phyloP scores from a whole-genome alignment of 495 filamentous ascomycete species.

The Hyaloscypha finlandica region DNA sequence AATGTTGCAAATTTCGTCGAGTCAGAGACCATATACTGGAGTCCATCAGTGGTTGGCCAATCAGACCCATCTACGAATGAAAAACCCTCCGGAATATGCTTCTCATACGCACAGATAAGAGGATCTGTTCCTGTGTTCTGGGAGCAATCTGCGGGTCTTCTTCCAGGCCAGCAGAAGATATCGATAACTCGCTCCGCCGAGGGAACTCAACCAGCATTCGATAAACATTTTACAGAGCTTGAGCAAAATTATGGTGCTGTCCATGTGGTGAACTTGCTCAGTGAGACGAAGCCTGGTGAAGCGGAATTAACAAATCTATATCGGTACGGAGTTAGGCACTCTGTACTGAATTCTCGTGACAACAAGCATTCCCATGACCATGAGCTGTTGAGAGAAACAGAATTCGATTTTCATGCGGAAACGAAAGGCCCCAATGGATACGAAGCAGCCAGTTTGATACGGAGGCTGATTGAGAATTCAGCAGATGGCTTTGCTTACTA shows the following conservation, averaged over 20 bases:
- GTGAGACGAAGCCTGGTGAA: constrained; percentile 81
- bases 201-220: constrained; percentile 92
- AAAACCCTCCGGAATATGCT: constrained; percentile 57
- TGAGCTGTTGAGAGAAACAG: constrained; percentile 72
- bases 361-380: constrained; percentile 55
- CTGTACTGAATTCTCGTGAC: constrained; percentile 57
- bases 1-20: constrained; percentile 91
- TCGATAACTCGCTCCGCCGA: constrained; percentile 84
- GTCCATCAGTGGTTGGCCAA: constrained; percentile 48
- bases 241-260: constrained; percentile 84
- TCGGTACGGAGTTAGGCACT: constrained; percentile 71
- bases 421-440: constrained; percentile 86
- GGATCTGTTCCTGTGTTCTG: constrained; percentile 96
- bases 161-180: constrained; percentile 95
- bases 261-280: constrained; percentile 90
- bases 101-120: constrained; percentile 91
- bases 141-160: constrained; percentile 86
- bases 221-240: constrained; percentile 86
- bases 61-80: constrained; percentile 22
- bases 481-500: constrained; percentile 89
- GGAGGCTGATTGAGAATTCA: constrained; percentile 68
- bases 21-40: constrained; percentile 71
- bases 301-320: constrained; percentile 77
- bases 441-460: constrained; percentile 80
- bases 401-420: constrained; percentile 95